Evolutionary conservation across 495 filamentous ascomycete genomes (phyloP).

Genomic region (Aspergillus cavernicola): DNA sequence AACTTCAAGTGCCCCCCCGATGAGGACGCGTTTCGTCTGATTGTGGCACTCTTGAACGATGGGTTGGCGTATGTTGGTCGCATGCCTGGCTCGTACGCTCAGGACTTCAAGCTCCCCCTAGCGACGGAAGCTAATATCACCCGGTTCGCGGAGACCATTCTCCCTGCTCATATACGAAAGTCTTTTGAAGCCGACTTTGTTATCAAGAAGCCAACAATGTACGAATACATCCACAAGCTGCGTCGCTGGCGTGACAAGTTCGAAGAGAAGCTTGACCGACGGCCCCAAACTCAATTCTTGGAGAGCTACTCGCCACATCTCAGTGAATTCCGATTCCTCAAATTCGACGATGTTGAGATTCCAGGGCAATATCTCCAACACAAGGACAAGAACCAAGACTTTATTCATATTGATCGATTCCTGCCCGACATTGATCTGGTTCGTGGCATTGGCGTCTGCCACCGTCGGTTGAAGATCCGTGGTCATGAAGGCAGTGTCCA

Average conservation of each 20-base stretch:
- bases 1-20: conserved; percentile 98
- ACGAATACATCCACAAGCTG: conserved; percentile 95
- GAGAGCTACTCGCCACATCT: conserved; percentile 83
- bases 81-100: conserved; percentile 76
- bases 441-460: conserved; percentile 79
- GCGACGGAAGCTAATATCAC: conserved; percentile 95
- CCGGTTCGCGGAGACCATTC: conserved; percentile 91
- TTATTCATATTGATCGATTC: conserved; percentile 94
- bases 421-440: conserved; percentile 90
- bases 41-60: conserved; percentile 94
- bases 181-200: conserved; percentile 97
- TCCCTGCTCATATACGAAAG: conserved; percentile 86
- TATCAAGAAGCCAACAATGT: conserved; percentile 86
- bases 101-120: conserved; percentile 82
- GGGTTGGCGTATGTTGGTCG: conserved; percentile 84
- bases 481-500: conserved; percentile 97
- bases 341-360: conserved; percentile 97
- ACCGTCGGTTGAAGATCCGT: conserved; percentile 89
- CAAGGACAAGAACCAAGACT: conserved; percentile 97
- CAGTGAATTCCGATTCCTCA: conserved; percentile 93
- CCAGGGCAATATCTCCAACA: conserved; percentile 96
- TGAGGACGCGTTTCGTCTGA: conserved; percentile 96
- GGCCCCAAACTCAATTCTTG: conserved; percentile 62
- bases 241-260: conserved; percentile 97
- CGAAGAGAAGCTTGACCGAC: conserved; percentile 94